Evolutionary conservation across 106 monocot species (phyloP).

Genomic region (Alisma plantagoaquatica): DNA sequence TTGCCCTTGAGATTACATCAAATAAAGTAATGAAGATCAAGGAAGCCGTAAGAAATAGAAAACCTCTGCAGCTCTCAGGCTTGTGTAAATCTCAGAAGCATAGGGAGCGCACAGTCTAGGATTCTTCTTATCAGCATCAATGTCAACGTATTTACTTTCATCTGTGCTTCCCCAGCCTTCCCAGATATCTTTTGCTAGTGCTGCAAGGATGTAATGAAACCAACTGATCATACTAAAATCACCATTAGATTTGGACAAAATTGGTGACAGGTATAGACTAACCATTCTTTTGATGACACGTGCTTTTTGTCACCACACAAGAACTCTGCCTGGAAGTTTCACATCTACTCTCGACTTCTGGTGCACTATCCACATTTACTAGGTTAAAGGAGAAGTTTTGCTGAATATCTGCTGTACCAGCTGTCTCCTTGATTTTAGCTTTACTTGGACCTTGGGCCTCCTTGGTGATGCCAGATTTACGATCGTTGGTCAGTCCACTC

Average conservation of each 20-base stretch:
- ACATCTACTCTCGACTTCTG: neutral
- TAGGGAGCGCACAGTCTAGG: slow-evolving; percentile 73
- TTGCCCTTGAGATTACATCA: neutral
- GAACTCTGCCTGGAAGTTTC: neutral
- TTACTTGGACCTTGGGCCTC: too few species aligned
- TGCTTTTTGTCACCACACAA: neutral
- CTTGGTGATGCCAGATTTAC: too few species aligned
- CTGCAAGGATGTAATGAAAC: neutral
- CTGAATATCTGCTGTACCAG: too few species aligned
- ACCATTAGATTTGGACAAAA: neutral
- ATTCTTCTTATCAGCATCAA: slow-evolving; percentile 67
- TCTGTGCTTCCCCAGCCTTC: neutral
- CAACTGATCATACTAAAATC: neutral
- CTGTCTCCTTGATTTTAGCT: too few species aligned
- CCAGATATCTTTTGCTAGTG: neutral
- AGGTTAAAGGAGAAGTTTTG: too few species aligned
- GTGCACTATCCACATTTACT: too few species aligned
- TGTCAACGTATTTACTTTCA: slow-evolving; percentile 38
- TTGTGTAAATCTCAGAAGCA: slow-evolving; percentile 57
- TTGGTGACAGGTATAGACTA: neutral
- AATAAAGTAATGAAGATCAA: neutral
- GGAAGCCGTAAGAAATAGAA: neutral
- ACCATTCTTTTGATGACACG: neutral
- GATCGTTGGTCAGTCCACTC: too few species aligned
- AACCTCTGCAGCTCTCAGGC: slow-evolving; percentile 67